These are phyloP conservation scores for Solanum paucissectum DNA, from an alignment of 257 asterid species.

Conservation along the genomic window DNA sequence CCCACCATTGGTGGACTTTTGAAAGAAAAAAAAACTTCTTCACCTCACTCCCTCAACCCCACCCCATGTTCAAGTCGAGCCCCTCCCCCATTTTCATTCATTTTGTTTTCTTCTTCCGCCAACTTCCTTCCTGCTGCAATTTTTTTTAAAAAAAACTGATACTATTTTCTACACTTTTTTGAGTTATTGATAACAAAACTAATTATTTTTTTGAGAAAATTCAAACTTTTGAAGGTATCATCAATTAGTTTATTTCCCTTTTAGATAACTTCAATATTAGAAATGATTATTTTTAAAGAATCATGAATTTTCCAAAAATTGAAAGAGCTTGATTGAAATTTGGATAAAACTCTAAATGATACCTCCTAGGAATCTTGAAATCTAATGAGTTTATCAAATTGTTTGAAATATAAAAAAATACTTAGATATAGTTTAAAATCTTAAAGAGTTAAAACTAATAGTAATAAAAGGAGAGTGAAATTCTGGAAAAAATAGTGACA, in stretches of 20 bases:
- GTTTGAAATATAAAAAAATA: too few species aligned
- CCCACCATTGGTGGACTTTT: not conserved
- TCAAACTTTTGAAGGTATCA: not conserved
- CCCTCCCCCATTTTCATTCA: not conserved
- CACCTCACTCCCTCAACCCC: not conserved
- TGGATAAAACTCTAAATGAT: not conserved
- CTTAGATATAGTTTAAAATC: too few species aligned
- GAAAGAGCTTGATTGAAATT: not conserved
- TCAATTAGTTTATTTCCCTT: not conserved
- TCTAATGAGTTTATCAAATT: not conserved
- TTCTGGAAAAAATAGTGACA: too few species aligned
- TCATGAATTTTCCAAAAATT: too few species aligned
- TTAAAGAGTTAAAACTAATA: not conserved
- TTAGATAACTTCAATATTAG: not conserved
- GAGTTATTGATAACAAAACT: not conserved
- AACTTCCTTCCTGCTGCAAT: not conserved
- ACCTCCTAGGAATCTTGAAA: not conserved
- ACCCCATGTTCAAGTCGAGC: not conserved
- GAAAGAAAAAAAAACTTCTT: not conserved
- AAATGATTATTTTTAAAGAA: not conserved
- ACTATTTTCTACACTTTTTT: not conserved
- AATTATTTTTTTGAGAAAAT: not conserved
- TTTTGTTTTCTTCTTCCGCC: not conserved
- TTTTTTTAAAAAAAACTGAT: too few species aligned
- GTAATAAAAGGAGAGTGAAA: too few species aligned